Evolutionary conservation across 495 filamentous ascomycete species (phyloP), one percentile per base, ranked within the genome.

Genomic region (Lasiosphaeriaceae sp.): DNA sequence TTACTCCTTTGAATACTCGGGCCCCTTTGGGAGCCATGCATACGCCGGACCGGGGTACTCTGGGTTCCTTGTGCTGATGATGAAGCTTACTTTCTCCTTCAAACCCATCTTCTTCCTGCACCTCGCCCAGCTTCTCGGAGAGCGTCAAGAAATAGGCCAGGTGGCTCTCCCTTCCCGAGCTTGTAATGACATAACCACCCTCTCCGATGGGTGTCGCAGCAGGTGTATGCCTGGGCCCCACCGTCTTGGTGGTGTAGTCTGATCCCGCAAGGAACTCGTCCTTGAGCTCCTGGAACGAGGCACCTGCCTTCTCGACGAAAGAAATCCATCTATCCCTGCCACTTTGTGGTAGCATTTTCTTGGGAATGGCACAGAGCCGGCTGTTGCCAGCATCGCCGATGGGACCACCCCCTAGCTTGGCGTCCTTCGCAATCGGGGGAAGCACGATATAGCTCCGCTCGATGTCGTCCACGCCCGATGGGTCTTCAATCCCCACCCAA

Each of bases 101-200:
- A 96, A 62, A 2, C 92, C 93, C 48, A 97, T 81, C 44, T 88
- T 86, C 29, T 83, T 77, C n/a, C 66, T 96, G 91, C 0, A 96
- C 75, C 55, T 90, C 81, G 12, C 85, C 86, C 5, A 89, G 56
- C 50, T 89, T 71, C 5, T 68, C 61, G 0, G 92, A 93, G n/a
- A 92, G 78, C 0, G 90, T 96, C 56, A 96, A 64, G 34, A 92
- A 77, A 60, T 97, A 97, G 0, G 80, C 88, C 5, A 97, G 77
- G 62, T 95, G 90, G 6, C 87, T 88, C 39, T 85, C 78, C 2
- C 83, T 74, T 2, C 84, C 85, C 0, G 88, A 88, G 16, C 78
- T 83, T 0, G 86, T 90, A 50, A 97, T 84, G 1, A 87, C 88
- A 65, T 97, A 96, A 17, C 96, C 83, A 2, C 93, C 93, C 71